Base-by-base conservation (phyloP, 129 eudicot species). In the Tagetes patula region DNA sequence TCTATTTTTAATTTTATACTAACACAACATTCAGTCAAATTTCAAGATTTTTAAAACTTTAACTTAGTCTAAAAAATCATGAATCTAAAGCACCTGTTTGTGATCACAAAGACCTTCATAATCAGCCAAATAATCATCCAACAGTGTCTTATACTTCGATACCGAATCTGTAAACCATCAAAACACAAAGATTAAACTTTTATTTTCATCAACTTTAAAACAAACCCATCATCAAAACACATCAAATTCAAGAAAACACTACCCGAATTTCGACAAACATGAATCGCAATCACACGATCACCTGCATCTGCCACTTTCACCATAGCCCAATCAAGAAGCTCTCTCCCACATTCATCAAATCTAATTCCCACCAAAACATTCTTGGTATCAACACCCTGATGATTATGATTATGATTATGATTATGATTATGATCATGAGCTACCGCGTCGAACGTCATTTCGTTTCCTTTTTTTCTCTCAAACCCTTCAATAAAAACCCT, bases 271-370 rank as follows among this genome's bases (percentile, higher is more conserved):
- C 91, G 75, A 82, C 87, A 86, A 77, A 94, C 91, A 83, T 88
- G 91, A 77, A 94, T 46, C 39, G 96, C 96, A 58, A 86, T 78
- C 4, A 94, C 96, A 36, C 77, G 82, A 77, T 90, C 98, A 42
- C 96, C 96, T 0, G 91, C 65, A 80, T 88, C 85, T 52, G 98
- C 96, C 71, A 94, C 96, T 78, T 90, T 94, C 32, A 90, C 87
- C 74, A 90, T 20, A 48, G 98, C 93, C 98, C 98, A 94, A 84
- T 83, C 86, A 41, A 94, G 81, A 69, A 94, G 78, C 87, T 90
- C 96, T 63, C 78, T 84, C 6, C 82, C 79, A 46, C 85, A 87
- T 32, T 58, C 82, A 85, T 94, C 96, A 8, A 94, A 79, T 69
- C 93, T 78, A 72, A 94, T 81, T 31, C 96, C 98, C 67, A 94